Base-by-base conservation (phyloP, 371 early-diverging fungal genomes). In the Gilbertella persicaria region DNA sequence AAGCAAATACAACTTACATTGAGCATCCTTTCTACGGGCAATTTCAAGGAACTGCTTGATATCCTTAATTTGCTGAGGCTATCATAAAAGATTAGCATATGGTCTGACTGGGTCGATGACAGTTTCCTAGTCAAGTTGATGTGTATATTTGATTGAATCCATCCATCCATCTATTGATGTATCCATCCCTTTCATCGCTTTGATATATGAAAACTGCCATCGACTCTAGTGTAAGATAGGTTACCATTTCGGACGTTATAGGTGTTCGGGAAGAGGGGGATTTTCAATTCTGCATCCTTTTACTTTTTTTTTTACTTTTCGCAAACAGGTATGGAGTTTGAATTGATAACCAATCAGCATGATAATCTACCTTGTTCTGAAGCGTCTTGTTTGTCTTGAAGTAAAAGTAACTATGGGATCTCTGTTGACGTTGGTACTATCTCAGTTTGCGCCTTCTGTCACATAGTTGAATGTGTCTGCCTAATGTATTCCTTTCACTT, bases 21-120 rank as follows among this genome's bases (percentile, higher is more conserved):
- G 81, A 80, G 96, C 97, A 79, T 95, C 97, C 89, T 94, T 95
- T 79, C 97, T 87, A 74, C 92, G 86, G 71, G 95, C 91, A 67
- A 94, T 92, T 71, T 91, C 87, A 69, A 98, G 90, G 90, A 98
- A 98, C 73, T 95, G 85, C 88, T 97, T 98, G 81, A 98, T 97
- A 80, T 97, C 97, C 73, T 82, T 83, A 69, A 98, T 85, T 83
- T 96, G 93, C 88, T 96, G 94, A 77, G 99, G 93, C 99, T 97
- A 53, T 30, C 19, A 12, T 35, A 7, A 44, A 44, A 43, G 37
- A 5, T 40, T 7, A 19, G 10, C 41, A 20, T 40, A 20, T 40
- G 21, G 8, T 20, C 8, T 5, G n/a, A 5, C 10, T 38, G n/a
- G 16, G n/a, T 14, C n/a, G n/a, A n/a, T 9, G 9, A 5, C 38